Evolutionary conservation across 2,329 filamentous ascomycete species (phyloP).

Genomic region (Colletotrichum paranaense): DNA sequence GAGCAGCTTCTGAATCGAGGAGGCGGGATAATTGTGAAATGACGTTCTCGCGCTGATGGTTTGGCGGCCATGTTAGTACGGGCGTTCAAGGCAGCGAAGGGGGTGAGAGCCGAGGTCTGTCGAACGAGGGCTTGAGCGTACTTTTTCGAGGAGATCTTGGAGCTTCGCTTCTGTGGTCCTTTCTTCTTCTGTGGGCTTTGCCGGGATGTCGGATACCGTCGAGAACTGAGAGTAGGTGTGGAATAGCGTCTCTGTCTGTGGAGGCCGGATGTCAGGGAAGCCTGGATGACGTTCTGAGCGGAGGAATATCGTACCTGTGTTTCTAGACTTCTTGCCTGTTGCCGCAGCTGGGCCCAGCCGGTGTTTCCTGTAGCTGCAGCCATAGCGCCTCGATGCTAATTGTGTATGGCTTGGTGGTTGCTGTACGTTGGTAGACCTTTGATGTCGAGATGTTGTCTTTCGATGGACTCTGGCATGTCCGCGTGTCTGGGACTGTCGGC

Average conservation of each 20-base stretch:
- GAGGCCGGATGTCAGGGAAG: slow-evolving; percentile 28
- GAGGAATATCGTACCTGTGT: slow-evolving; percentile 76
- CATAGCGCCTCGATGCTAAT: slow-evolving; percentile 51
- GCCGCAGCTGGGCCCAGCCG: slow-evolving; percentile 93
- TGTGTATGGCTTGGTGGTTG: slow-evolving; percentile 10
- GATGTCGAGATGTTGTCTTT: slow-evolving; percentile 25
- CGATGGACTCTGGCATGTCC: slow-evolving; percentile 17
- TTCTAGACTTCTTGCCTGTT: slow-evolving; percentile 90
- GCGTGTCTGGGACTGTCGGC: slow-evolving; percentile 30
- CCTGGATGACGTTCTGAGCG: neutral
- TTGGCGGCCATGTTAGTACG: slow-evolving; percentile 56
- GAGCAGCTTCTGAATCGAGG: slow-evolving; percentile 89
- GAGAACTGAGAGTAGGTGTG: slow-evolving; percentile 93
- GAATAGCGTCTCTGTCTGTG: slow-evolving; percentile 84
- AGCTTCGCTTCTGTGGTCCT: slow-evolving; percentile 81
- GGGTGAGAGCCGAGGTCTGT: neutral
- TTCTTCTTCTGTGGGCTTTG: slow-evolving; percentile 89
- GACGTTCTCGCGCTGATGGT: slow-evolving; percentile 80
- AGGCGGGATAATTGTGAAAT: slow-evolving; percentile 87
- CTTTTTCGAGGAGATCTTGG: slow-evolving; percentile 86
- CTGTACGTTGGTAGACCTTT: neutral
- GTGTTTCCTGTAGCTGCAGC: slow-evolving; percentile 64
- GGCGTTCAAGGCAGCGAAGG: neutral
- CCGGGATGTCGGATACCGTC: slow-evolving; percentile 80
- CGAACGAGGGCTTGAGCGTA: slow-evolving; percentile 48